Evolutionary conservation across 2,329 filamentous ascomycete genomes (phyloP).

Genomic region (Calonectria pseudoreteaudii): DNA sequence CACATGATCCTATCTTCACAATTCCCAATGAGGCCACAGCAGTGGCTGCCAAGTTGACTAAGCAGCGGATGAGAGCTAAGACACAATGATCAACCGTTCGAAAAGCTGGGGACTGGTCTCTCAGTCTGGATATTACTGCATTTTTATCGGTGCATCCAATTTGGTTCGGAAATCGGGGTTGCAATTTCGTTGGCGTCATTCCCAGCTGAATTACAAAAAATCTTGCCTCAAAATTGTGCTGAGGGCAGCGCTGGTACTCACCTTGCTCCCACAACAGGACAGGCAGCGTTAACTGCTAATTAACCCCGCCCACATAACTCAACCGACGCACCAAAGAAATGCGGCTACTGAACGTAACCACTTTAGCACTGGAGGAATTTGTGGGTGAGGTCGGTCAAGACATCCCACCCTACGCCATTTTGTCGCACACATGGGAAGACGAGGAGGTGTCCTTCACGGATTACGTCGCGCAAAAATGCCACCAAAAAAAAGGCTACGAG

Average conservation of each 20-base stretch:
- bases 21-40: neutral
- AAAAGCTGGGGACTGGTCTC: neutral
- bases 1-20: neutral
- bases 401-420: neutral
- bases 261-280: neutral
- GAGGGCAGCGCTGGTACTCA: no score
- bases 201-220: neutral
- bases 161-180: neutral
- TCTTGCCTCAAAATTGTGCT: no score
- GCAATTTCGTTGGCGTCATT: neutral
- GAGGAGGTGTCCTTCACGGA: neutral
- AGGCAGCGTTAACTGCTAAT: neutral
- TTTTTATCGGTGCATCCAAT: neutral
- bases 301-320: neutral
- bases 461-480: neutral
- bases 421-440: slow-evolving; percentile 1
- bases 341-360: neutral
- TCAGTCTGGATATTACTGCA: neutral
- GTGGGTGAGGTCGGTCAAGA: neutral
- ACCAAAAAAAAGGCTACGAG: neutral
- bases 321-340: neutral
- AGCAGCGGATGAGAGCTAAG: neutral
- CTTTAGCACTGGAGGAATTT: slow-evolving; percentile 2
- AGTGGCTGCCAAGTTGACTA: neutral
- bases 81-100: neutral